These are phyloP conservation scores for Epichloe typhina DNA, from an alignment of 2,329 filamentous ascomycete genomes.

Conservation along the genomic window DNA sequence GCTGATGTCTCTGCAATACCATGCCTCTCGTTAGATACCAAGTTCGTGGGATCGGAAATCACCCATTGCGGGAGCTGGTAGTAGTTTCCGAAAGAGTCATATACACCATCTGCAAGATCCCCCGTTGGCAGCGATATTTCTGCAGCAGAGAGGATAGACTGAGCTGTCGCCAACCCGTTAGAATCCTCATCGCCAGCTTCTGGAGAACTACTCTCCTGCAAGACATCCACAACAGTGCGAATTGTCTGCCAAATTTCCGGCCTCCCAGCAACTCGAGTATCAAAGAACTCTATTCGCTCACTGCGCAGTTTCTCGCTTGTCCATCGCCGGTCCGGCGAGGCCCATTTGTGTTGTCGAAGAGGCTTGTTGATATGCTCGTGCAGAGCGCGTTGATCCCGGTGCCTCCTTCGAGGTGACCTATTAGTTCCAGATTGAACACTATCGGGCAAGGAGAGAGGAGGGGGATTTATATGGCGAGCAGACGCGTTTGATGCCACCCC, in stretches of 20 bases:
- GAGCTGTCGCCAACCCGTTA: conserved; percentile 50
- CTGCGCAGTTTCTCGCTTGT: conserved; percentile 53
- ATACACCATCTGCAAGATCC: conserved; percentile 56
- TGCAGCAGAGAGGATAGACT: conserved; percentile 66
- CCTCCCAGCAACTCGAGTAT: conserved; percentile 69
- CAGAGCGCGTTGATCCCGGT: conserved; percentile 29
- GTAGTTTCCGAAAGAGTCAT: conserved; percentile 56
- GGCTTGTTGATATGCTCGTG: conserved; percentile 59
- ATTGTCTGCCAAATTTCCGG: conserved; percentile 72
- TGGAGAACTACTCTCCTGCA: conserved; percentile 44
- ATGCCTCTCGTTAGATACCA: conserved; percentile 24
- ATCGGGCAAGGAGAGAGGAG: conserved; percentile 20
- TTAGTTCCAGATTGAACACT: conserved; percentile 12
- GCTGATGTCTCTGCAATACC: conserved; percentile 17
- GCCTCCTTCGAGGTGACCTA: conserved; percentile 16
- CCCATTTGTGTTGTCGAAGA: conserved; percentile 53
- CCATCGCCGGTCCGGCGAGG: conserved; percentile 50
- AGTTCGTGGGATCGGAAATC: conserved; percentile 51
- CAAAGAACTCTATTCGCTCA: conserved; percentile 77
- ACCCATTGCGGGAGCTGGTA: conserved; percentile 58
- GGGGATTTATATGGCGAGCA: conserved; percentile 38
- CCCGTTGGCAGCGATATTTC: conserved; percentile 65
- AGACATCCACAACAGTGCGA: conserved; percentile 49
- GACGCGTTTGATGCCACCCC: conserved; percentile 36
- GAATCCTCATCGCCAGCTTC: conserved; percentile 23